Evolutionary conservation across 179 eudicot species (phyloP).

Genomic region (Sideroxylon spinosum): DNA sequence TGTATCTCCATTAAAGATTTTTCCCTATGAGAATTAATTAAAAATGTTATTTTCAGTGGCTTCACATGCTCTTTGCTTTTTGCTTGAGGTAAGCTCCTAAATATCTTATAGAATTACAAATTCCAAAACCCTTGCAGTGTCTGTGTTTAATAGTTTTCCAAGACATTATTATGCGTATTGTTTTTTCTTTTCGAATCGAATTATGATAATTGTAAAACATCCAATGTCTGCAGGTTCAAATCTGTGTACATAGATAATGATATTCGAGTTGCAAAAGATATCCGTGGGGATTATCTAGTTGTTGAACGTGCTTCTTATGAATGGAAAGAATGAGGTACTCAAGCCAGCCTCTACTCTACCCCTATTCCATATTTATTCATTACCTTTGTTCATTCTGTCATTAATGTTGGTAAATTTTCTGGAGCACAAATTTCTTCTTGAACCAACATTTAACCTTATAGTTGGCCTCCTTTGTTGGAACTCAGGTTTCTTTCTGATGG

Average conservation of each 20-base stretch:
- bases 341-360: not conserved
- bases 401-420: not conserved
- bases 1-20: not conserved
- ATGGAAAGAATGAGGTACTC: slow-evolving; percentile 17
- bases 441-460: not conserved
- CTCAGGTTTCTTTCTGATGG: not conserved
- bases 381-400: not conserved
- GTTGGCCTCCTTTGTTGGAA: not conserved
- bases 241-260: slow-evolving; percentile 46
- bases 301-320: slow-evolving; percentile 75
- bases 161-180: not conserved
- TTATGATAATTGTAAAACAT: not conserved
- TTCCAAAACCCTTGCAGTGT: not conserved
- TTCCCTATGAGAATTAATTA: not conserved
- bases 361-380: not conserved
- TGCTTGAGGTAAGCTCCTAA: not conserved
- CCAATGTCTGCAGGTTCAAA: slow-evolving; percentile 7
- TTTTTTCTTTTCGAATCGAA: not conserved
- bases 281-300: slow-evolving; percentile 76
- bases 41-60: not conserved
- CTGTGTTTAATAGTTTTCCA: not conserved
- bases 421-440: not conserved
- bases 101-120: not conserved
- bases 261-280: slow-evolving; percentile 86
- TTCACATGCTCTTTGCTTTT: not conserved